phyloP scores from a whole-genome alignment of 805 yeast species.

The Jamesozyma hellenica region DNA sequence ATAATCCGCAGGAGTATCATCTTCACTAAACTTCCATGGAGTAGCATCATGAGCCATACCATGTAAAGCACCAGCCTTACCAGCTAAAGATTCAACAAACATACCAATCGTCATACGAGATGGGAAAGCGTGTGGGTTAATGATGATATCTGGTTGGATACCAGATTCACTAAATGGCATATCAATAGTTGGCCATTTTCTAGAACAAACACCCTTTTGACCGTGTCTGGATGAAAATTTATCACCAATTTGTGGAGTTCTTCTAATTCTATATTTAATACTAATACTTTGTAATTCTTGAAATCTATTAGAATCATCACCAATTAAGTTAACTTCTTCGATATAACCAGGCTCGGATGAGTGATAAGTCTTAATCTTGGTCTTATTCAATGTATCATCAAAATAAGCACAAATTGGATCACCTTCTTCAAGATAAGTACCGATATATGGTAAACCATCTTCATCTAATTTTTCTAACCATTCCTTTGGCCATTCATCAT shows the following conservation, averaged over 20 bases:
- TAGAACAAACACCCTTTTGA: slow-evolving; percentile 95
- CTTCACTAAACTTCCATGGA: slow-evolving; percentile 88
- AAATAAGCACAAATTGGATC: slow-evolving; percentile 90
- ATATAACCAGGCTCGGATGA: slow-evolving; percentile 90
- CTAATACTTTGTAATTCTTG: slow-evolving; percentile 77
- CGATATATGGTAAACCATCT: slow-evolving; percentile 89
- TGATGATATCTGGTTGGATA: slow-evolving; percentile 93
- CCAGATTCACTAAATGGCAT: slow-evolving; percentile 97
- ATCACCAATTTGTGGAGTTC: slow-evolving; percentile 94
- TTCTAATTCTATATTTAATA: slow-evolving; percentile 80
- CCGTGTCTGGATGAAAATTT: slow-evolving; percentile 97
- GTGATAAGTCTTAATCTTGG: slow-evolving; percentile 87
- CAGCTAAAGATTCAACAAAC: slow-evolving; percentile 98
- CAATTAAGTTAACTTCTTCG: slow-evolving; percentile 86
- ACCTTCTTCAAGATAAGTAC: slow-evolving; percentile 82
- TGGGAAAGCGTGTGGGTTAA: slow-evolving; percentile 99
- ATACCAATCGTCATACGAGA: slow-evolving; percentile 99
- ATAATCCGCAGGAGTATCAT: slow-evolving; percentile 92
- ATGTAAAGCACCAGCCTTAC: slow-evolving; percentile 95
- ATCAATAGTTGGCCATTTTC: slow-evolving; percentile 95
- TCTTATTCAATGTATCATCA: slow-evolving; percentile 84
- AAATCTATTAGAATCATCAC: slow-evolving; percentile 60
- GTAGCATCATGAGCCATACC: slow-evolving; percentile 97
- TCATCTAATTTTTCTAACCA: slow-evolving; percentile 84
- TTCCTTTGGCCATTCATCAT: slow-evolving; percentile 81